phyloP scores from a whole-genome alignment of 768 basidiomycete genomes.

The Pilatotrama ljubarskyi region DNA sequence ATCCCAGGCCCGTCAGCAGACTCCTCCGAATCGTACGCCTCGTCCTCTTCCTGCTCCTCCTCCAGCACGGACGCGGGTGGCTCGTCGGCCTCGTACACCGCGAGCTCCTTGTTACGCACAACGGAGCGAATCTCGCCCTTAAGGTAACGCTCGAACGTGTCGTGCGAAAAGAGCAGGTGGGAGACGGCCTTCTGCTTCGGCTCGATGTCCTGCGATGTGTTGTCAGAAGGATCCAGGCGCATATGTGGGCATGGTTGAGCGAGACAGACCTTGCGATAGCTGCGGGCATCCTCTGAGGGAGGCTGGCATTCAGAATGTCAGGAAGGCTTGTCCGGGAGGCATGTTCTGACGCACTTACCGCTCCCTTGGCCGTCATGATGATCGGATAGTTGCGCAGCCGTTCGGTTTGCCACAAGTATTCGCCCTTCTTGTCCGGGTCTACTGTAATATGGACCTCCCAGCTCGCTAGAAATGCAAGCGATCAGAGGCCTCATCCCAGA shows the following conservation, averaged over 20 bases:
- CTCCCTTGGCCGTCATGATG: conserved; percentile 25
- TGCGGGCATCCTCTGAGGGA: conserved; percentile 25
- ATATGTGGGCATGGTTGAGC: too few relatives aligned
- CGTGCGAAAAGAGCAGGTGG: conserved; percentile 21
- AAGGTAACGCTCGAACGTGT: conserved; percentile 30
- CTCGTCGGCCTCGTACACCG: conserved; percentile 25
- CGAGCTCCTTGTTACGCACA: conserved; percentile 25
- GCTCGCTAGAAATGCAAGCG: conserved; percentile 3
- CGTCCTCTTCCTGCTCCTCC: neutral
- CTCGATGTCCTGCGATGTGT: conserved; percentile 23
- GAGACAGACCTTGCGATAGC: conserved; percentile 2
- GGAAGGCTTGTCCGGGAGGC: too few relatives aligned
- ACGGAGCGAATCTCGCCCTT: conserved; percentile 27
- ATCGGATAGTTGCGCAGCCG: conserved; percentile 25
- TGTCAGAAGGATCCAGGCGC: too few relatives aligned
- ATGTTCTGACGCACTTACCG: neutral
- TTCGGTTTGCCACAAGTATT: conserved; percentile 12
- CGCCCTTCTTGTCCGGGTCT: conserved; percentile 15
- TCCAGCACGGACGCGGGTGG: conserved; percentile 4
- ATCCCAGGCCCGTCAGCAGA: neutral
- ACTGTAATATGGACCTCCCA: conserved; percentile 32
- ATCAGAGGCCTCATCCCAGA: too few relatives aligned
- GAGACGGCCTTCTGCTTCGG: conserved; percentile 28
- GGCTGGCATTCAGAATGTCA: too few relatives aligned
- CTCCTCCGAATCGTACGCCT: neutral